A percentile compares a stretch with the other conserved stretches of the same genome.
Conservation (phyloP, 371 early-diverging fungal species). For the Choanephora cucurbitarum region DNA sequence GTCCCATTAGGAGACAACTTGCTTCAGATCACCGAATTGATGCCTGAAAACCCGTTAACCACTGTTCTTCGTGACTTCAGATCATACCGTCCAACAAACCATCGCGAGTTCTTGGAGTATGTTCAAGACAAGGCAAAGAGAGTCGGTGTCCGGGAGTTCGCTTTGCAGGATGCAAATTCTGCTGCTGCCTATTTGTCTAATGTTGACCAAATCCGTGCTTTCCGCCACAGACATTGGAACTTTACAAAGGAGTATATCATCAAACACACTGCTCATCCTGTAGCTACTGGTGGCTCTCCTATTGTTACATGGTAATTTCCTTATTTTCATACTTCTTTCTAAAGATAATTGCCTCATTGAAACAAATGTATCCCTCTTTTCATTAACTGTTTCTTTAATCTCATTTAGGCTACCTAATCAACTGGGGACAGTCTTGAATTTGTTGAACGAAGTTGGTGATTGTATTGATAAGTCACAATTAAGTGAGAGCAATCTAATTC, state of each 20-base stretch:
- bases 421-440: conserved; percentile 60
- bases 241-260: conserved; percentile 88
- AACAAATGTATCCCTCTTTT: not conserved
- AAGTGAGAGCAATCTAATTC: conserved; percentile 51
- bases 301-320: conserved; percentile 53
- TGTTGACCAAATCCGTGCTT: conserved; percentile 85
- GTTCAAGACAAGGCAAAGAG: conserved; percentile 58
- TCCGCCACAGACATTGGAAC: conserved; percentile 86
- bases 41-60: conserved; percentile 85
- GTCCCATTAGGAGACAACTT: conserved; percentile 85
- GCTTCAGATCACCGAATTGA: conserved; percentile 73
- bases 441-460: conserved; percentile 55
- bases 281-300: conserved; percentile 70
- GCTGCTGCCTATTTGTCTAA: conserved; percentile 72
- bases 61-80: conserved; percentile 76
- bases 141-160: conserved; percentile 48
- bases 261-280: conserved; percentile 72
- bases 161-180: conserved; percentile 55
- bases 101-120: conserved; percentile 71
- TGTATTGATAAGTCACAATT: conserved; percentile 46
- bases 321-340: no score
- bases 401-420: conserved; percentile 73
- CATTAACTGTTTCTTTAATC: conserved; percentile 2
- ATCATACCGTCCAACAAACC: conserved; percentile 78
- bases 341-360: not conserved